Base-by-base conservation (phyloP, 805 yeast species). In the Candida odintsovae region DNA sequence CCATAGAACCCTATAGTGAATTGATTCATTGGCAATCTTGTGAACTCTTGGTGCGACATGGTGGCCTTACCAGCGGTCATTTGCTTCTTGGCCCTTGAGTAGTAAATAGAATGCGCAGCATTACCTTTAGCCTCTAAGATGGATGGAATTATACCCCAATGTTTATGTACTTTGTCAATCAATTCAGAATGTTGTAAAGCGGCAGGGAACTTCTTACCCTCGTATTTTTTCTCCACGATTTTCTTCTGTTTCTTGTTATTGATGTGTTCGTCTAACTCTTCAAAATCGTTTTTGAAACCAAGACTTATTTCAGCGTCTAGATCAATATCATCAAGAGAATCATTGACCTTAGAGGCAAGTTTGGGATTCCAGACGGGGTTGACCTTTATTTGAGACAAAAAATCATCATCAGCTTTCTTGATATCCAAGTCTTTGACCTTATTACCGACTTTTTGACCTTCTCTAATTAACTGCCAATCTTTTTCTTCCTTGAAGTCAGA, bases 1-100 rank as follows among this genome's bases (percentile, higher is more conserved):
- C 90, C 92, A 50, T 74, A 73, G 56, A 72, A 84, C 0, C 92
- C 90, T 23, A 79, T 80, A 3, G 67, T 56, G 55, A 75, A 80
- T 29, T 61, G 56, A 15, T 62, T 52, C 63, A 80, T 72, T 18
- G 76, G 71, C 10, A 80, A 55, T 15, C 65, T 67, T 51, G 73
- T 66, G 22, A 78, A 65, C 18, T 60, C 61, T 2, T 42, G 7
- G 23, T 64, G 66, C 0, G 83, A 70, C 51, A 83, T 64, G 1
- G 72, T 62, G 4, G 71, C 65, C 3, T 57, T 51, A 3, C 84
- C 77, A 1, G 57, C 47, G 15, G 63, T 53, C 13, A 61, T 63
- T 38, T 72, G 68, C 13, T 59, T 53, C 20, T 70, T 68, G 0
- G 90, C 89, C 23, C 70, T 50, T 3, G 64, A 64, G 54, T 80